Evolutionary conservation across 2,329 filamentous ascomycete species (phyloP), one percentile per base, ranked within the genome.

Genomic region (Didymellaceae sp.): DNA sequence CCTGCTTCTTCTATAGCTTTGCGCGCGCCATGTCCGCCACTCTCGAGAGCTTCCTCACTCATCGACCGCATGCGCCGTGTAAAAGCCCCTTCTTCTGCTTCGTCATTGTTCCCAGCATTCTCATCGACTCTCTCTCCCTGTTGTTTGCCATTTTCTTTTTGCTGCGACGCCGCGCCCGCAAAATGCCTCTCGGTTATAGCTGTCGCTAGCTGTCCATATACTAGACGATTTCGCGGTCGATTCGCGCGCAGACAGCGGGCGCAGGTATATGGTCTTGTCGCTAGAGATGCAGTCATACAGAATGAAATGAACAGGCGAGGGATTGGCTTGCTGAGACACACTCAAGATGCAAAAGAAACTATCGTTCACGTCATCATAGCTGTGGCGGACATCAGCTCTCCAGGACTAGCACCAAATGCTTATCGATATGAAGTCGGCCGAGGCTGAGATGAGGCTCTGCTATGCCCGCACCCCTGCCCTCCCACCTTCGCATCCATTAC

Each of bases 1-100:
- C 82, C 83, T 21, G 81, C 82, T 55, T 86, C 81, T 60, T 81
- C 74, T n/a, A 87, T 76, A 39, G 81, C 81, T 60, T 80, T 84
- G 37, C 72, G 75, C 24, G 82, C 80, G 45, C 80, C 78, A 50
- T 78, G 77, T 21, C 82, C 80, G 24, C 82, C 82, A 42, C 77
- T 77, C 35, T 82, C 75, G 21, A 87, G 71, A 13, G 77, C 77
- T 55, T 86, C 79, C 55, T 86, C 83, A 33, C 80, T 84, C 82
- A 87, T 82, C 51, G 82, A 77, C 4, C 79, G 77, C 49, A 87
- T 69, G 14, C 83, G 77, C 14, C 81, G 74, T 2, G 81, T 80
- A 78, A 87, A 81, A 16, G 84, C 83, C 5, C 83, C 82, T 50
- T 79, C 70, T 45, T 69, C 57, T 32, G 65, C 57, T 28, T 65